Evolutionary conservation across 2,329 filamentous ascomycete genomes (phyloP), one percentile per base, ranked within the genome.

Genomic region (Aaosphaeria pasadenensis): DNA sequence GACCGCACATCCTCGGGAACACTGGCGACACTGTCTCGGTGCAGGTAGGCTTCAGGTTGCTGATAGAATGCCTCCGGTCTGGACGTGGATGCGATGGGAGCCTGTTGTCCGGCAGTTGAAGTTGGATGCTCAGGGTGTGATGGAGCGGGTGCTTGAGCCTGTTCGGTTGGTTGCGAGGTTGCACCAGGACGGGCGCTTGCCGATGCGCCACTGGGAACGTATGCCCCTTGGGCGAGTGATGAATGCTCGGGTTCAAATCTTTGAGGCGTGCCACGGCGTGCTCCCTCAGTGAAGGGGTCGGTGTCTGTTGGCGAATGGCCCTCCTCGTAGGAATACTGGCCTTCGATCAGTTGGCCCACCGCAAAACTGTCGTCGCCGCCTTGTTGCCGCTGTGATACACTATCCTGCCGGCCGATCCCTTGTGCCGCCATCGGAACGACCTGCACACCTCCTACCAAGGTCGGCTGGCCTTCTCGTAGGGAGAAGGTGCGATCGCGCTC

Each of bases 361-460:
- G 56, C 53, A 50, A 68, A 67, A 13, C 57, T 46, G 38, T 66
- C 63, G n/a, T 68, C 67, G 11, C 56, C 58, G 9, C 69, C 71
- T 9, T 62, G 58, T 11, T 69, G 67, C 33, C 71, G 62, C 45
- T 74, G 75, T 7, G 72, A 70, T 41, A 69, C 71, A 54, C 75
- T 78, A 24, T 70, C 74, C 47, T 78, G 76, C 39, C 78, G 80
- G 60, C 79, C 77, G 9, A 85, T 77, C 7, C 85, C 85, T 9
- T n/a, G 7, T 56, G 87, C 86, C 41, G 86, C 86, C 89, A 95
- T 95, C 5, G 94, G 94, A 13, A 97, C 89, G 9, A 99, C 94
- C 64, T 96, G 91, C 9, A 97, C 90, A 39, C 92, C 92, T 43
- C 91, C 91, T 6, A 99, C 88, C 43, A 95, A 78, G 1, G 91